Evolutionary conservation across 495 filamentous ascomycete genomes (phyloP).

Genomic region (Acidiella bohemica): DNA sequence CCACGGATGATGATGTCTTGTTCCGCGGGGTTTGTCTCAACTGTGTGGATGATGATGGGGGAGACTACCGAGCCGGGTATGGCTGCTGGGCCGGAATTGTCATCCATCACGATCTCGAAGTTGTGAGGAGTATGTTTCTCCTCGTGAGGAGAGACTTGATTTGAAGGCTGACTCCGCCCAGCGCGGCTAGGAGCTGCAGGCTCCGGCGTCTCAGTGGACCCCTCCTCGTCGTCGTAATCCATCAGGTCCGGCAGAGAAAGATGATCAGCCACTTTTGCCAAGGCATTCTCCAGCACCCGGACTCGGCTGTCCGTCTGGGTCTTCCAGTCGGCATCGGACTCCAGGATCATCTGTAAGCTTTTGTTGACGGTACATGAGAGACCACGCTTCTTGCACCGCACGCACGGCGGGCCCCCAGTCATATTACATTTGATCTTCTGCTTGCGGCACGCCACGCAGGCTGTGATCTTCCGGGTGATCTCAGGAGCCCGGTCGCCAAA

Average conservation of each 20-base stretch:
- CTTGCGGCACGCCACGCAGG: slow-evolving; percentile 42
- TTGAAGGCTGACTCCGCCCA: background rate
- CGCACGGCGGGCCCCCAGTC: slow-evolving; percentile 34
- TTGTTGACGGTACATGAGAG: slow-evolving; percentile 43
- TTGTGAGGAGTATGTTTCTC: slow-evolving; percentile 14
- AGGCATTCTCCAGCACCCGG: slow-evolving; percentile 6
- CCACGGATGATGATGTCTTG: slow-evolving; percentile 43
- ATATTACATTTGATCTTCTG: slow-evolving; percentile 45
- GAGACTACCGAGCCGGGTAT: slow-evolving; percentile 8
- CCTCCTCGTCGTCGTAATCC: slow-evolving; percentile 7
- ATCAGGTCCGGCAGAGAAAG: slow-evolving; percentile 7
- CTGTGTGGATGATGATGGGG: background rate
- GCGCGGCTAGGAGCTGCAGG: no score
- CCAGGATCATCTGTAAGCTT: slow-evolving; percentile 40
- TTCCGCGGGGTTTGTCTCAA: slow-evolving; percentile 13
- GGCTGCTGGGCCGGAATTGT: slow-evolving; percentile 21
- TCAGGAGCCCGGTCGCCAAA: slow-evolving; percentile 25
- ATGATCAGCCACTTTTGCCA: slow-evolving; percentile 4
- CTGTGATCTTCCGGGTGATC: slow-evolving; percentile 44
- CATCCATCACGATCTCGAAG: slow-evolving; percentile 26
- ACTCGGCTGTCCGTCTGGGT: slow-evolving; percentile 26
- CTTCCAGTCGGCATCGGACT: slow-evolving; percentile 14
- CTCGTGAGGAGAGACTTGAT: slow-evolving; percentile 1
- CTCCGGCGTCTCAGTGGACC: background rate
- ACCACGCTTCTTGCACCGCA: slow-evolving; percentile 38